phyloP scores from a whole-genome alignment of 208 protist genomes.

The Angomonas ambiguus region DNA sequence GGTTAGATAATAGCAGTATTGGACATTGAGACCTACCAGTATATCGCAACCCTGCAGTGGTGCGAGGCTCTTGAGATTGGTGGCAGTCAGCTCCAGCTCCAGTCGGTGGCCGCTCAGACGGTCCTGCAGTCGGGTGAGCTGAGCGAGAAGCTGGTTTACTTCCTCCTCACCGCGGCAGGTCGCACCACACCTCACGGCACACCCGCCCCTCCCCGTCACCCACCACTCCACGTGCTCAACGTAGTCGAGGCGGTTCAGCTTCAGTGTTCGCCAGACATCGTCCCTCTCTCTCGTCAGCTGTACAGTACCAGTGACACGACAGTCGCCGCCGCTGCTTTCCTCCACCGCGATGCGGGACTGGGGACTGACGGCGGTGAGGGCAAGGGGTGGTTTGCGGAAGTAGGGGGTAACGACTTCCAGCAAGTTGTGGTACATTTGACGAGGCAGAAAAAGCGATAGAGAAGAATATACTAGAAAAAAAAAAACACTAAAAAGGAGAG shows the following conservation, averaged over 20 bases:
- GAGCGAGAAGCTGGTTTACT: no score
- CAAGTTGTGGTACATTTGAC: no score
- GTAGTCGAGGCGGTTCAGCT: not conserved
- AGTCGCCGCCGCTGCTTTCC: not conserved
- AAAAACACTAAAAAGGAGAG: no score
- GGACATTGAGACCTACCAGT: not conserved
- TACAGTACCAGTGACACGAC: not conserved
- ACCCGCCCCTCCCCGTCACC: no score
- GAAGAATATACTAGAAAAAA: no score
- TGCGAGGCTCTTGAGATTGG: no score
- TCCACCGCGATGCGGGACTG: not conserved
- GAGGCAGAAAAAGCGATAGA: no score
- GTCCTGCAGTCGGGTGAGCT: no score
- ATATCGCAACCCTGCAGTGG: not conserved
- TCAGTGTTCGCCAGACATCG: not conserved
- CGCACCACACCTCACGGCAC: no score
- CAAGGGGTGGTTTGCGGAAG: not conserved
- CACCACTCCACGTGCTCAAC: no score
- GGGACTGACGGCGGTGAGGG: not conserved
- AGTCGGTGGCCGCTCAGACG: no score
- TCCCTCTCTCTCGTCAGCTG: not conserved
- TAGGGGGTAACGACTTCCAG: not conserved
- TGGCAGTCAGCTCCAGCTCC: not conserved
- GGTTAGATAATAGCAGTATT: not conserved
- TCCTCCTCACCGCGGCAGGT: no score